Conservation (phyloP, 208 protist species). For the Lotmaria passim region DNA sequence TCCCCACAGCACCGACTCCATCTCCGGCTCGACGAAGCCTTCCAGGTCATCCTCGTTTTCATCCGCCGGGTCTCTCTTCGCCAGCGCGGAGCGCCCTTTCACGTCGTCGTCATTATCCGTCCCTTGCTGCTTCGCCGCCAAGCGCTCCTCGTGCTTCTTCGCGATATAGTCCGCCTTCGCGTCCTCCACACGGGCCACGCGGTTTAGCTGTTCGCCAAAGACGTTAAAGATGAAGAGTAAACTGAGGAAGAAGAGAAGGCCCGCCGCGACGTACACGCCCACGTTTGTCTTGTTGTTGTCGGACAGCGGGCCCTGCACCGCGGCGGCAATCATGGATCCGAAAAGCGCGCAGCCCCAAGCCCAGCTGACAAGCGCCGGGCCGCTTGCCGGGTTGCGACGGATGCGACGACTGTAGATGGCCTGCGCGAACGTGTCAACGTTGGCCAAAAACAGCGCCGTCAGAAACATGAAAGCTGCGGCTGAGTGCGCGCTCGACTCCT, state of each 20-base stretch:
- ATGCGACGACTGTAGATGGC: conserved; percentile 76
- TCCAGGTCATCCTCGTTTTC: conserved; percentile 10
- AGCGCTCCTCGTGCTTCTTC: conserved; percentile 6
- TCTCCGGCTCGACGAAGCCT: conserved; percentile 31
- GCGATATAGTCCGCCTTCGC: conserved; percentile 30
- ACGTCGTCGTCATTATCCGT: not conserved
- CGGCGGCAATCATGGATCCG: conserved; percentile 45
- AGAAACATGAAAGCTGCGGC: conserved; percentile 60
- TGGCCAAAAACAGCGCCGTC: conserved; percentile 48
- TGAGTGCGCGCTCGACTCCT: conserved; percentile 38
- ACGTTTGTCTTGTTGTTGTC: conserved; percentile 43
- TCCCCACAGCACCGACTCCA: conserved; percentile 30
- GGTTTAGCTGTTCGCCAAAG: conserved; percentile 58
- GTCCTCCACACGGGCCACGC: conserved; percentile 48
- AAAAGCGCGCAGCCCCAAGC: conserved; percentile 57
- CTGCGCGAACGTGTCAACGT: conserved; percentile 69
- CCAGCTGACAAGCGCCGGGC: conserved; percentile 62
- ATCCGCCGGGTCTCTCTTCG: not conserved
- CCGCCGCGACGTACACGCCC: conserved; percentile 49
- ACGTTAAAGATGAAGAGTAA: conserved; percentile 67
- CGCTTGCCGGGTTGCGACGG: conserved; percentile 39
- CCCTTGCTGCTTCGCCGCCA: conserved; percentile 11
- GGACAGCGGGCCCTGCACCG: conserved; percentile 60
- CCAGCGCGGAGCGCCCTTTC: not conserved
- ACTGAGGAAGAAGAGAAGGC: conserved; percentile 39